A percentile compares a stretch with the other conserved stretches of the same genome.
Conservation (phyloP, 2,329 filamentous ascomycete genomes). For the Incumbomyces delicatus region DNA sequence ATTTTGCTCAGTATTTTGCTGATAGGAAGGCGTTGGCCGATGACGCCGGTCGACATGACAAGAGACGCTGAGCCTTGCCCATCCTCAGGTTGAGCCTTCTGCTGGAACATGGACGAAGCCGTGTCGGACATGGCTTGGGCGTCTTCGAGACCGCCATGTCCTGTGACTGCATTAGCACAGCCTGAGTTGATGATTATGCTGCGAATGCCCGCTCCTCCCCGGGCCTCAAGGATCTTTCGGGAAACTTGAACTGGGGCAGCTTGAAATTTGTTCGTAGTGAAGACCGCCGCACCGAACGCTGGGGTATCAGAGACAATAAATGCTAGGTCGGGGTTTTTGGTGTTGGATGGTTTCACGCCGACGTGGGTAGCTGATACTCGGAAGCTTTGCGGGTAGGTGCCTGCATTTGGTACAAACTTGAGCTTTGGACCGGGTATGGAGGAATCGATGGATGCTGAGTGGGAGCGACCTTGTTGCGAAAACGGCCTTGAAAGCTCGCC, state of each 20-base stretch:
- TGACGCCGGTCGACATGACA: slow-evolving; percentile 97
- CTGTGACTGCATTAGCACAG: slow-evolving; percentile 94
- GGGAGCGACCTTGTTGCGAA: slow-evolving; percentile 15
- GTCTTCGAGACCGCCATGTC: slow-evolving; percentile 79
- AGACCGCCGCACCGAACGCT: slow-evolving; percentile 81
- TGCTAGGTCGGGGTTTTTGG: slow-evolving; percentile 79
- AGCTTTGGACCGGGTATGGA: slow-evolving; percentile 67
- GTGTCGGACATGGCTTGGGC: slow-evolving; percentile 71
- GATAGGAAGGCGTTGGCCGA: slow-evolving; percentile 87
- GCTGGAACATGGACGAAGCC: slow-evolving; percentile 58
- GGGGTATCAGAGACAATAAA: slow-evolving; percentile 78
- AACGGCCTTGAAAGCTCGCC: background rate
- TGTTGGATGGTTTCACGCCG: slow-evolving; percentile 89
- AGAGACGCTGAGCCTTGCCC: slow-evolving; percentile 54
- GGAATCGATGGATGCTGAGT: slow-evolving; percentile 37
- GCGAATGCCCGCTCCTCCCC: slow-evolving; percentile 59
- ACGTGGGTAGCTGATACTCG: slow-evolving; percentile 76
- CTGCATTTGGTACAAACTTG: slow-evolving; percentile 78
- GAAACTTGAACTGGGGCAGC: slow-evolving; percentile 88
- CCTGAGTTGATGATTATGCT: slow-evolving; percentile 90
- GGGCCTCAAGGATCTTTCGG: slow-evolving; percentile 57
- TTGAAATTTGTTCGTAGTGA: slow-evolving; percentile 97
- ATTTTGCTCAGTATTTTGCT: slow-evolving; percentile 79
- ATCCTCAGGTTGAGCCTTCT: slow-evolving; percentile 24
- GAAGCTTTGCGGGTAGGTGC: slow-evolving; percentile 87